Conservation (phyloP, 306 rosid species). For the Quercus dentata region DNA sequence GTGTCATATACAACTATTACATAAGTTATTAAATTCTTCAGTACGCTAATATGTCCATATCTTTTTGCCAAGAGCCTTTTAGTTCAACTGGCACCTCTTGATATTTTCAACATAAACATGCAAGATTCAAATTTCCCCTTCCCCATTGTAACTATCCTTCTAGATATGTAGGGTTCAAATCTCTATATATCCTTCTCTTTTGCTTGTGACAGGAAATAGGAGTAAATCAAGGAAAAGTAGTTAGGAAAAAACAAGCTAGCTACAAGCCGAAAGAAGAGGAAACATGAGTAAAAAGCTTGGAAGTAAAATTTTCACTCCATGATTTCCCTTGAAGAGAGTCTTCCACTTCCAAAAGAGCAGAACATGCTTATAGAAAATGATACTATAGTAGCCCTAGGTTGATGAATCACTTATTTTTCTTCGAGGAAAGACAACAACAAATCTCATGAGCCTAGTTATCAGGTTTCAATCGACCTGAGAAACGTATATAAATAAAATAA, state of each 20-base stretch:
- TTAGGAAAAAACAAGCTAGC: too few relatives aligned
- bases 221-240: neutral
- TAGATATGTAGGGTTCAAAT: too few relatives aligned
- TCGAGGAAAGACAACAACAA: too few relatives aligned
- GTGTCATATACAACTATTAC: too few relatives aligned
- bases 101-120: too few relatives aligned
- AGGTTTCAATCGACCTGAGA: too few relatives aligned
- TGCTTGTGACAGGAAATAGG: neutral
- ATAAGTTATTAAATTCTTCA: neutral
- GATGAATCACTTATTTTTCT: neutral
- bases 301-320: neutral
- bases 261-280: neutral
- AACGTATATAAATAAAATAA: too few relatives aligned
- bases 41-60: neutral
- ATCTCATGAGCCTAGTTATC: too few relatives aligned
- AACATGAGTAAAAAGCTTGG: neutral
- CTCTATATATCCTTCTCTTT: neutral
- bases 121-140: too few relatives aligned
- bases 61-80: too few relatives aligned
- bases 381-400: neutral
- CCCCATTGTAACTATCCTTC: too few relatives aligned
- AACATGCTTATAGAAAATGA: neutral
- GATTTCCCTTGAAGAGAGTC: neutral
- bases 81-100: accelerated
- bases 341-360: neutral